These are phyloP conservation scores for Colletotrichum gloeosporioides DNA, from an alignment of 2,329 filamentous ascomycete species.

Conservation along the genomic window DNA sequence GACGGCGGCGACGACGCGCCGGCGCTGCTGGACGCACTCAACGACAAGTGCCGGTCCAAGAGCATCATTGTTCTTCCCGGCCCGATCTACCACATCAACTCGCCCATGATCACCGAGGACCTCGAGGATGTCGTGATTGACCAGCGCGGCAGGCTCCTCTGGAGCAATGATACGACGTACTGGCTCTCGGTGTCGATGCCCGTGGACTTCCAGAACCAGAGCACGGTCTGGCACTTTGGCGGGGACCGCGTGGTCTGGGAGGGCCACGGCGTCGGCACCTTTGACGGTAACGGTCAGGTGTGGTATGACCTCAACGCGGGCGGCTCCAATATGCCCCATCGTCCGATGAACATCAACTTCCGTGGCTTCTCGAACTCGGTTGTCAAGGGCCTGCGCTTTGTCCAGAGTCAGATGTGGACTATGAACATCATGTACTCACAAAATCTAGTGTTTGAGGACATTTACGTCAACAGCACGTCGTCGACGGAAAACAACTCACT, in stretches of 20 bases:
- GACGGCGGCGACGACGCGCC: conserved; percentile 35
- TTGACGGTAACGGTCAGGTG: conserved; percentile 64
- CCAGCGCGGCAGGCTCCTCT: conserved; percentile 41
- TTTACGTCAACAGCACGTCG: conserved; percentile 58
- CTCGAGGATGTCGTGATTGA: conserved; percentile 48
- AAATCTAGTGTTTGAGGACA: conserved; percentile 52
- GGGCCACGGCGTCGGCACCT: conserved; percentile 55
- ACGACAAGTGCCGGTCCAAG: conserved; percentile 30
- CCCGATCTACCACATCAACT: conserved; percentile 37
- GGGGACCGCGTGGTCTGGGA: conserved; percentile 55
- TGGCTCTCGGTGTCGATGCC: conserved; percentile 57
- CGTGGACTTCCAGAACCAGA: conserved; percentile 61
- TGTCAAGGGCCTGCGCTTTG: conserved; percentile 52
- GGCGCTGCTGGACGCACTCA: conserved; percentile 36
- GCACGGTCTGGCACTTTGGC: conserved; percentile 59
- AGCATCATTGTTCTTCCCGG: conserved; percentile 37
- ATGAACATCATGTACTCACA: conserved; percentile 57
- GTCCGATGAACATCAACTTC: conserved; percentile 58
- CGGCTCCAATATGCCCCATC: conserved; percentile 48
- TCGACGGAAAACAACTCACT: conserved; percentile 34
- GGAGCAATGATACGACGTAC: conserved; percentile 52
- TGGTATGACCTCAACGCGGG: conserved; percentile 61
- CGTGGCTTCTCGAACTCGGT: conserved; percentile 50
- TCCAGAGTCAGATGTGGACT: conserved; percentile 67
- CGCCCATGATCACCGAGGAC: conserved; percentile 37